Conservation (phyloP, 306 rosid species). For the Rosa rugosa region DNA sequence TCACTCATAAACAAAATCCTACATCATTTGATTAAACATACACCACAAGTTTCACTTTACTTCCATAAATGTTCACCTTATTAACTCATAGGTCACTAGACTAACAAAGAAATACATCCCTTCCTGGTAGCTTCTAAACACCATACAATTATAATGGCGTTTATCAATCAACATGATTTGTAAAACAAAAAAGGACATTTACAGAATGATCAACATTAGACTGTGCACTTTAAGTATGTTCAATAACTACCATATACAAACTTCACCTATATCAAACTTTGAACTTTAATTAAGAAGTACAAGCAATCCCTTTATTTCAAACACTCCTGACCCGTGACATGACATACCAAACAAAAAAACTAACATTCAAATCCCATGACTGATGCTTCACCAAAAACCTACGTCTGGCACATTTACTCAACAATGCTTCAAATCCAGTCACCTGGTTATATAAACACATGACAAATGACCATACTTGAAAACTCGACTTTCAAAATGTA, state of each 20-base stretch:
- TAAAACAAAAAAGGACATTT: background rate
- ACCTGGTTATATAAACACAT: background rate
- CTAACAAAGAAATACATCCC: background rate
- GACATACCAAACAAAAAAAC: background rate
- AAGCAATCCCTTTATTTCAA: background rate
- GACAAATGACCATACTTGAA: background rate
- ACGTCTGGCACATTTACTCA: background rate
- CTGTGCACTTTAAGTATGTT: background rate
- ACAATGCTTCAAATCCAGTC: conserved; percentile 10
- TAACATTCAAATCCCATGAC: background rate
- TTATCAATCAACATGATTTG: background rate
- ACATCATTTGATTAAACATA: background rate
- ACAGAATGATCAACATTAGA: background rate
- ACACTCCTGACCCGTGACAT: background rate
- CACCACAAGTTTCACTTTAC: background rate
- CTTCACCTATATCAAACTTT: background rate
- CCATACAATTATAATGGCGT: background rate
- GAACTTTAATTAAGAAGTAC: background rate
- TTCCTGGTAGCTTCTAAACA: background rate
- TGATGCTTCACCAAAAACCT: background rate
- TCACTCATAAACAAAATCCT: background rate
- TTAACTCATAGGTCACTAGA: background rate
- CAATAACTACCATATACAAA: background rate
- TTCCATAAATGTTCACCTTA: background rate
- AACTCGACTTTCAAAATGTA: background rate